Evolutionary conservation across 78 protist species (phyloP).

Genomic region (Dictyostelium brefeldianum): DNA sequence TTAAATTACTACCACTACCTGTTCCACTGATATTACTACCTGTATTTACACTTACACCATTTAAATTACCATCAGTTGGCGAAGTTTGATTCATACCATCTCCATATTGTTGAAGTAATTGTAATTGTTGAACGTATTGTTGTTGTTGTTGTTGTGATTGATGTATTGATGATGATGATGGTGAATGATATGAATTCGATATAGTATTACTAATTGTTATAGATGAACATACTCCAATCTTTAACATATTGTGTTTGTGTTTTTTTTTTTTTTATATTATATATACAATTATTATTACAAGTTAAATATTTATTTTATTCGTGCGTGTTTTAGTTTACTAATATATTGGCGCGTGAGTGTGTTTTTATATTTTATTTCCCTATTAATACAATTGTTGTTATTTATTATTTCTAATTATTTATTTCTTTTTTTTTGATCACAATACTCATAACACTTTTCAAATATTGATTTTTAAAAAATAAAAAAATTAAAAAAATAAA

Average conservation of each 20-base stretch:
- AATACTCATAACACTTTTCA: too few relatives aligned
- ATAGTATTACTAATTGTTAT: conserved; percentile 45
- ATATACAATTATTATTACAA: background rate
- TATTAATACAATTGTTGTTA: background rate
- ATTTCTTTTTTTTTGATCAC: background rate
- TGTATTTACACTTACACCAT: background rate
- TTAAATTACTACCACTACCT: background rate
- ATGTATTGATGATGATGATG: conserved; percentile 19
- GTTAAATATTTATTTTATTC: too few relatives aligned
- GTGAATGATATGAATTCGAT: conserved; percentile 46
- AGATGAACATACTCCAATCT: conserved; percentile 52
- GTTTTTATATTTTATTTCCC: background rate
- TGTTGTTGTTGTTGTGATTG: conserved; percentile 17
- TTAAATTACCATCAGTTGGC: conserved; percentile 12
- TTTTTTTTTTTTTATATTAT: background rate
- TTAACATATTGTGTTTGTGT: conserved; percentile 21
- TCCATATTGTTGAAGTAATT: background rate
- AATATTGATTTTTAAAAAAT: too few relatives aligned
- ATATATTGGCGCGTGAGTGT: too few relatives aligned
- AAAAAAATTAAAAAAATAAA: too few relatives aligned
- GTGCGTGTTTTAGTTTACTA: too few relatives aligned
- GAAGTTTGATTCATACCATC: background rate
- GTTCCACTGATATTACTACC: background rate
- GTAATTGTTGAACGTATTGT: conserved; percentile 3
- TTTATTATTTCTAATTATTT: background rate